A percentile compares a stretch with the other conserved stretches of the same genome.
Evolutionary conservation across 306 rosid species (phyloP).

Genomic region (Quercus robur): DNA sequence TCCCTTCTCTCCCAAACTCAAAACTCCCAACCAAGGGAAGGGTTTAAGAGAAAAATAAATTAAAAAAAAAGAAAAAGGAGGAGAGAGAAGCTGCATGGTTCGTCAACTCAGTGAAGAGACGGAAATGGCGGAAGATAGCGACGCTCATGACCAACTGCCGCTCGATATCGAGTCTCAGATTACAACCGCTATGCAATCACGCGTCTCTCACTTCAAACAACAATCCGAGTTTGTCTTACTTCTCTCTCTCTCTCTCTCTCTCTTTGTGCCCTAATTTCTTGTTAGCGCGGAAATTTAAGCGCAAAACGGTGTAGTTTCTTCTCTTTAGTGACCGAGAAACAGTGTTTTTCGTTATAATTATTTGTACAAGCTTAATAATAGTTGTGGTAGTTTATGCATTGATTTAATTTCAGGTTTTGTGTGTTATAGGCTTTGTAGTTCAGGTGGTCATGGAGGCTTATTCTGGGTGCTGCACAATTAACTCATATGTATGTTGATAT

Average conservation of each 20-base stretch:
- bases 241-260: neutral
- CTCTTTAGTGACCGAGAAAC: neutral
- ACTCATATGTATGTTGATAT: neutral
- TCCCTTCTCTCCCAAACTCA: too few relatives aligned
- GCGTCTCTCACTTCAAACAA: conserved; percentile 69
- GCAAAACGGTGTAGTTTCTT: neutral
- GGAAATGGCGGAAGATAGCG: conserved; percentile 56
- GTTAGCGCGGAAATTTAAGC: too few relatives aligned
- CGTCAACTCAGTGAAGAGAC: neutral
- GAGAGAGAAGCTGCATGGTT: neutral
- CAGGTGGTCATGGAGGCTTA: neutral
- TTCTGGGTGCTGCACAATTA: neutral
- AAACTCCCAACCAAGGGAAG: too few relatives aligned
- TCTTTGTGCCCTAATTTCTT: neutral
- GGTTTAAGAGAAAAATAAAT: too few relatives aligned
- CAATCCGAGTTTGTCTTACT: conserved; percentile 52
- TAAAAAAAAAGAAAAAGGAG: neutral
- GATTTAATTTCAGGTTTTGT: neutral
- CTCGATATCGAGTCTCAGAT: conserved; percentile 52
- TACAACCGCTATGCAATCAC: conserved; percentile 53
- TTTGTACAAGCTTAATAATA: neutral
- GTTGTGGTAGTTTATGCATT: neutral
- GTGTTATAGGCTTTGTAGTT: neutral
- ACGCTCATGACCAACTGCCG: conserved; percentile 11
- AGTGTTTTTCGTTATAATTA: neutral